Evolutionary conservation across 345 rosid species (phyloP).

Genomic region (Leavenworthia alabamica): DNA sequence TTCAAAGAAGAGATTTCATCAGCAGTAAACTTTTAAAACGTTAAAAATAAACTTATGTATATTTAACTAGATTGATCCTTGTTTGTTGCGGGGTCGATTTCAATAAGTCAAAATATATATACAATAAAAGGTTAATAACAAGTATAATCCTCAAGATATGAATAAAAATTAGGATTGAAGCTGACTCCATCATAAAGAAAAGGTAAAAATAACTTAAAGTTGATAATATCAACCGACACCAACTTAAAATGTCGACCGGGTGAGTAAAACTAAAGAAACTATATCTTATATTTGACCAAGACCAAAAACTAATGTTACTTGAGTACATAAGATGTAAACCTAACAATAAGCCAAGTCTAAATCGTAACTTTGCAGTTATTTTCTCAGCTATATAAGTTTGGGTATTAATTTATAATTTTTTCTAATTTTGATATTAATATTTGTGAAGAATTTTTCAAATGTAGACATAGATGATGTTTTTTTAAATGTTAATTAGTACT

Average conservation of each 20-base stretch:
- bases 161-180: slow-evolving; percentile 16
- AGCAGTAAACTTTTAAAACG: not conserved
- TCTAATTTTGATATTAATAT: not conserved
- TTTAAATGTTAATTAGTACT: too few relatives aligned
- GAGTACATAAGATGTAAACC: not conserved
- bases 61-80: not conserved
- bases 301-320: not conserved
- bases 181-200: slow-evolving; percentile 15
- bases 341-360: not conserved
- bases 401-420: not conserved
- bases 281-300: not conserved
- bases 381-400: not conserved
- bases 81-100: slow-evolving; percentile 20
- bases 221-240: not conserved
- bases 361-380: not conserved
- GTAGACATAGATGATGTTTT: not conserved
- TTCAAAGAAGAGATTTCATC: not conserved
- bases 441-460: not conserved
- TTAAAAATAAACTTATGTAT: not conserved
- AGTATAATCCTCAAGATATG: not conserved
- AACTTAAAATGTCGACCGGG: slow-evolving; percentile 13
- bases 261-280: not conserved
- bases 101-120: not conserved
- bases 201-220: not conserved
- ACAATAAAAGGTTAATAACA: not conserved